These are phyloP conservation scores for Raddia guianensis DNA, from an alignment of 176 grass and related monocot genomes.

Conservation along the genomic window DNA sequence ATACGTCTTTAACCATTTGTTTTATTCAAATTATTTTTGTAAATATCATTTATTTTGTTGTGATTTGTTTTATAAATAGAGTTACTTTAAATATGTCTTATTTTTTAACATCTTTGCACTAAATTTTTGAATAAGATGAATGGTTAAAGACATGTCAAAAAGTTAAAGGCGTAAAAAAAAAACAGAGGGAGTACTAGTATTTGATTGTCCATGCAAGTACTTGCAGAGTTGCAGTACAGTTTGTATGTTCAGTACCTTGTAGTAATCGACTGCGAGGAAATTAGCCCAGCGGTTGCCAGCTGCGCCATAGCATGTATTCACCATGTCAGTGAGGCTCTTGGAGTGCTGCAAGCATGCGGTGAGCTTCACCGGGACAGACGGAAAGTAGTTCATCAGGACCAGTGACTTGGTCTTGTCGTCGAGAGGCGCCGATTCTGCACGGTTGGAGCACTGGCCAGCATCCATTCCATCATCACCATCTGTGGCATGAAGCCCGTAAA, in stretches of 20 bases:
- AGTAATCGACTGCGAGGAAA: conserved; percentile 72
- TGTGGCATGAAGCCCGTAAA: conserved; percentile 23
- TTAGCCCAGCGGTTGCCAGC: conserved; percentile 69
- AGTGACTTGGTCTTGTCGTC: conserved; percentile 63
- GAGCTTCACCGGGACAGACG: conserved; percentile 47
- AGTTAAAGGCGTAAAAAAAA: too few species aligned
- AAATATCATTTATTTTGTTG: too few species aligned
- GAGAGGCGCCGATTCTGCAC: conserved; percentile 61
- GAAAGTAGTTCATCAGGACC: conserved; percentile 86
- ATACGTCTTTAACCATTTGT: too few species aligned
- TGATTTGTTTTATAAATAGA: too few species aligned
- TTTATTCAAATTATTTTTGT: too few species aligned
- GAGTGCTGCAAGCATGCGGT: conserved; percentile 61
- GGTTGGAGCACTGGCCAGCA: conserved; percentile 64
- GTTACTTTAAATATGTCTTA: too few species aligned
- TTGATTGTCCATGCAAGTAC: neutral
- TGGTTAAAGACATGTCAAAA: too few species aligned
- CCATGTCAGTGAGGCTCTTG: conserved; percentile 49
- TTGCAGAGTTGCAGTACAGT: neutral
- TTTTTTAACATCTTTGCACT: too few species aligned
- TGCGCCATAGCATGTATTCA: conserved; percentile 58
- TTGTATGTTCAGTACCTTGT: conserved; percentile 50
- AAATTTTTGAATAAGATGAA: too few species aligned
- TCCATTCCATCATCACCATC: conserved; percentile 82
- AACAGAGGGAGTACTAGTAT: too few species aligned